Percentiles rank a stretch among this genome's conserved stretches.
Conservation (phyloP, 2,329 filamentous ascomycete species). For the Ascomycota sp. region DNA sequence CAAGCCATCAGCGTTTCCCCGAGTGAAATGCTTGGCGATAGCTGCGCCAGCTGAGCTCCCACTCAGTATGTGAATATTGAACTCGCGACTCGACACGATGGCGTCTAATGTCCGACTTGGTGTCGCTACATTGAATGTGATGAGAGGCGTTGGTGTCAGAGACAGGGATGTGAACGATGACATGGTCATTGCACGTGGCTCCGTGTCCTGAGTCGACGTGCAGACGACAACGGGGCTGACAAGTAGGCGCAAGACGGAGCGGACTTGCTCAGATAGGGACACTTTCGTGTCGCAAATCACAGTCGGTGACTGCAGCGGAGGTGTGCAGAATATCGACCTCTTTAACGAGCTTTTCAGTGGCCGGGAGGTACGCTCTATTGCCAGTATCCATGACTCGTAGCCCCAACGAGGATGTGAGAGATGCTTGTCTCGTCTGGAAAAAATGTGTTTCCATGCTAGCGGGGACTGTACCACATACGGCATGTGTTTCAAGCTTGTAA, state of each 20-base stretch:
- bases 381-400: no score
- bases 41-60: constrained; percentile 24
- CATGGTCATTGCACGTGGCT: constrained; percentile 33
- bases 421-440: no score
- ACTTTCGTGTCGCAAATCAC: constrained; percentile 5
- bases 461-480: no score
- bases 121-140: constrained; percentile 36
- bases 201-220: constrained; percentile 19
- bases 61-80: constrained; percentile 34
- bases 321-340: no score
- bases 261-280: constrained; percentile 25
- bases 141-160: constrained; percentile 26
- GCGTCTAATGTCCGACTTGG: constrained; percentile 35
- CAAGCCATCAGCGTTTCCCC: constrained; percentile 22
- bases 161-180: constrained; percentile 37
- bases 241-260: constrained; percentile 31
- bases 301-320: not conserved
- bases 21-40: constrained; percentile 30
- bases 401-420: no score
- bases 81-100: constrained; percentile 19
- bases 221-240: constrained; percentile 35
- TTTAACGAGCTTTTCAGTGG: no score
- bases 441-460: no score
- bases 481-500: no score
- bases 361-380: no score